Percentiles rank a stretch among this genome's conserved stretches.
Evolutionary conservation across 371 early-diverging fungal genomes (phyloP).

Genomic region (Actinomortierella ambigua): DNA sequence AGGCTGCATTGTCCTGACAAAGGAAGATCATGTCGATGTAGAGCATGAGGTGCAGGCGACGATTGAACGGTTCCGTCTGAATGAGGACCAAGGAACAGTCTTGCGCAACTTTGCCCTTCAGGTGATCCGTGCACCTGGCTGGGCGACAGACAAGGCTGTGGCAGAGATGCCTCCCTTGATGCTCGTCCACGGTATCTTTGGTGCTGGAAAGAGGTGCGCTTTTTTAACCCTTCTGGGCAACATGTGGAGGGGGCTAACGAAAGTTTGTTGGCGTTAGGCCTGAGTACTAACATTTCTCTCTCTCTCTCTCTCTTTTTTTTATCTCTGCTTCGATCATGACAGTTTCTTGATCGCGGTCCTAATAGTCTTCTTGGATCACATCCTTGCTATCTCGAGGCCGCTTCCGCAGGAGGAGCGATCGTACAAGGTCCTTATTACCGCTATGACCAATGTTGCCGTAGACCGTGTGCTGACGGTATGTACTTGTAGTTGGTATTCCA

Average conservation of each 20-base stretch:
- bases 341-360: slow-evolving; percentile 81
- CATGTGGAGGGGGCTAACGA: too few relatives aligned
- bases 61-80: slow-evolving; percentile 53
- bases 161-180: slow-evolving; percentile 44
- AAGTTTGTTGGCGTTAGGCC: too few relatives aligned
- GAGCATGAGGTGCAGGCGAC: slow-evolving; percentile 48
- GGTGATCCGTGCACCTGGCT: slow-evolving; percentile 52
- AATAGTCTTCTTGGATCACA: slow-evolving; percentile 72
- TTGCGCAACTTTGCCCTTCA: slow-evolving; percentile 61
- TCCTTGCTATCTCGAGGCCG: slow-evolving; percentile 50
- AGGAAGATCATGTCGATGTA: slow-evolving; percentile 53
- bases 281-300: too few relatives aligned
- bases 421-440: slow-evolving; percentile 64
- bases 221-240: not conserved
- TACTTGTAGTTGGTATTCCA: not conserved
- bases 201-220: slow-evolving; percentile 77
- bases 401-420: slow-evolving; percentile 23
- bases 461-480: slow-evolving; percentile 77
- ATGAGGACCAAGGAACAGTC: slow-evolving; percentile 69
- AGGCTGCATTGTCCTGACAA: slow-evolving; percentile 44
- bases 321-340: too few relatives aligned
- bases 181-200: slow-evolving; percentile 73
- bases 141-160: slow-evolving; percentile 11
- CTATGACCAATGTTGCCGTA: slow-evolving; percentile 89
- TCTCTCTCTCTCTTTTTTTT: too few relatives aligned